Evolutionary conservation across 2,329 filamentous ascomycete genomes (phyloP).

Genomic region (Sporothrix variecibatus): DNA sequence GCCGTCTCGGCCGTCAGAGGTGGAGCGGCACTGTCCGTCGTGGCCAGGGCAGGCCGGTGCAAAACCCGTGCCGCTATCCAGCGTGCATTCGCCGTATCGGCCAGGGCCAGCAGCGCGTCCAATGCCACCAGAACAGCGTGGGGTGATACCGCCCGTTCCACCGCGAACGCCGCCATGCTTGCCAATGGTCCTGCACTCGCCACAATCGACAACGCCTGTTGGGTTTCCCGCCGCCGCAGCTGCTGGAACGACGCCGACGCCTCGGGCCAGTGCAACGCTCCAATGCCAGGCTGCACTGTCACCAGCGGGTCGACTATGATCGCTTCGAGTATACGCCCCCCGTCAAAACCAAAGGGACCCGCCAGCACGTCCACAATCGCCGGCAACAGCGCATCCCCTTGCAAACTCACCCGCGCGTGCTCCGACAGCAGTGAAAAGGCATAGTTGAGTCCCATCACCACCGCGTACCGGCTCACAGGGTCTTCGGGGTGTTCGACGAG

Average conservation of each 20-base stretch:
- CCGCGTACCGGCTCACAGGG: slow-evolving; percentile 50
- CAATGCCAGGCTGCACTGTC: slow-evolving; percentile 27
- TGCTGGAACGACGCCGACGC: slow-evolving; percentile 61
- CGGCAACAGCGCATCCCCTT: slow-evolving; percentile 71
- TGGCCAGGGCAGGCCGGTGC: slow-evolving; percentile 68
- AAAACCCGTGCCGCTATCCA: slow-evolving; percentile 72
- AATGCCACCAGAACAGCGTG: slow-evolving; percentile 38
- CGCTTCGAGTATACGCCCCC: slow-evolving; percentile 71
- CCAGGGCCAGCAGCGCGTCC: slow-evolving; percentile 68
- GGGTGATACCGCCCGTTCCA: slow-evolving; percentile 50
- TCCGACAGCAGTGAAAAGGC: slow-evolving; percentile 72
- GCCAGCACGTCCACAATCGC: slow-evolving; percentile 68
- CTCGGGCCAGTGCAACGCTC: slow-evolving; percentile 63
- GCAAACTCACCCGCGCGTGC: slow-evolving; percentile 56
- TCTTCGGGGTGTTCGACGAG: slow-evolving; percentile 48
- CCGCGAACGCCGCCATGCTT: slow-evolving; percentile 63
- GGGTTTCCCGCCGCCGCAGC: slow-evolving; percentile 58
- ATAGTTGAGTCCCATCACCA: slow-evolving; percentile 74
- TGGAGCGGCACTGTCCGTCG: slow-evolving; percentile 49
- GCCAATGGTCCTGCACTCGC: slow-evolving; percentile 68
- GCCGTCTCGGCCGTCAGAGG: slow-evolving; percentile 66
- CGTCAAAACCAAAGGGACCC: slow-evolving; percentile 71
- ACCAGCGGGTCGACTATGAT: slow-evolving; percentile 60
- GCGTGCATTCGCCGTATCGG: slow-evolving; percentile 64
- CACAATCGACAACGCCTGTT: slow-evolving; percentile 47